A percentile compares a stretch with the other conserved stretches of the same genome.
Conservation (phyloP, 2,329 filamentous ascomycete genomes). For the Epichloe scottii region DNA sequence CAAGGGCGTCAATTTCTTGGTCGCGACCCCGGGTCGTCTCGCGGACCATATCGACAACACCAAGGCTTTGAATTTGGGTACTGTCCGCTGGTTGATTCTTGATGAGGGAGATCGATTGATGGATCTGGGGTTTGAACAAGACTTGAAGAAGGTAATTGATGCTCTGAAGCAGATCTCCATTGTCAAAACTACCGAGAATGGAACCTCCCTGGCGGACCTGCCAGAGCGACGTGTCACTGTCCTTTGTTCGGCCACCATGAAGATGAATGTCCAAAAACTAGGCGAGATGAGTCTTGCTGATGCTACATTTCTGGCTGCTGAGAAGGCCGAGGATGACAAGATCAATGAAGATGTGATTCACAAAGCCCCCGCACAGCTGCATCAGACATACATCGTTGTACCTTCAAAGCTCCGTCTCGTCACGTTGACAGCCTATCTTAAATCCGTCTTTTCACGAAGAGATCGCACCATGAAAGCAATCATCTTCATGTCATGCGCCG, state of each 20-base stretch:
- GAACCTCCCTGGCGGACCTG: constrained; percentile 47
- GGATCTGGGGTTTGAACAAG: constrained; percentile 94
- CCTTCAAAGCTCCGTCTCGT: constrained; percentile 86
- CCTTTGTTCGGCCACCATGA: constrained; percentile 93
- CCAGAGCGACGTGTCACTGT: constrained; percentile 72
- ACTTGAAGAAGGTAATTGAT: constrained; percentile 75
- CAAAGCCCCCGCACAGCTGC: constrained; percentile 77
- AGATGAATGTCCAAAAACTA: constrained; percentile 88
- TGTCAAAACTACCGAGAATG: constrained; percentile 45
- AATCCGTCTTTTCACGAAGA: constrained; percentile 74
- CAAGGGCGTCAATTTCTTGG: constrained; percentile 90
- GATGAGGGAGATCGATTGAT: constrained; percentile 97
- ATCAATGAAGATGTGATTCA: constrained; percentile 46
- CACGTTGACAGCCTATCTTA: constrained; percentile 71
- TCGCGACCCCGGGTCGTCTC: constrained; percentile 84
- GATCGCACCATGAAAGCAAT: constrained; percentile 95
- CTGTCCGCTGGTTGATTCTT: constrained; percentile 83
- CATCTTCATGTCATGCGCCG: constrained; percentile 91
- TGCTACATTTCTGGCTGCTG: constrained; percentile 70
- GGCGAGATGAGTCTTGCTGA: constrained; percentile 93
- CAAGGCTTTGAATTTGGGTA: constrained; percentile 74
- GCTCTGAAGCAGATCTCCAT: constrained; percentile 57
- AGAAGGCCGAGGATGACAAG: constrained; percentile 35
- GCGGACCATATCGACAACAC: constrained; percentile 91
- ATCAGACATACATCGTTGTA: constrained; percentile 79